Conservation (phyloP, 2,329 filamentous ascomycete genomes). For the Colletotrichum tofieldiae region DNA sequence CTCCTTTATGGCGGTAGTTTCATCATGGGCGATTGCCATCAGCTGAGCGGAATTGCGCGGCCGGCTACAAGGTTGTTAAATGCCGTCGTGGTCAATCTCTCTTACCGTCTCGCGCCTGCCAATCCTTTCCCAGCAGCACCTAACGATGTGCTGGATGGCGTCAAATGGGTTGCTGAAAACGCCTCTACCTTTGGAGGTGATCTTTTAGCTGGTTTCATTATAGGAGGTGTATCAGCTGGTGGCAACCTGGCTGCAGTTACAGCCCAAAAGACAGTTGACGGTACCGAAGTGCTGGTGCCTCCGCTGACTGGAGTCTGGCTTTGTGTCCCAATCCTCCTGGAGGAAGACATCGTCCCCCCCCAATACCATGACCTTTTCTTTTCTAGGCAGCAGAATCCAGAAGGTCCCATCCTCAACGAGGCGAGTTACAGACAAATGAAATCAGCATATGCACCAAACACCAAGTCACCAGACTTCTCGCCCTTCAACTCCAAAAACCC, state of each 20-base stretch:
- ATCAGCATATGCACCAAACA: slow-evolving; percentile 51
- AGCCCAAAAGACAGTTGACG: slow-evolving; percentile 16
- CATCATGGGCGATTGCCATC: slow-evolving; percentile 5
- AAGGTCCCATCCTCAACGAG: slow-evolving; percentile 53
- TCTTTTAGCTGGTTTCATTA: slow-evolving; percentile 33
- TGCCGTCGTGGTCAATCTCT: slow-evolving; percentile 55
- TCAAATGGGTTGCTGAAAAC: slow-evolving; percentile 34
- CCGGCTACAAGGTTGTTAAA: background rate
- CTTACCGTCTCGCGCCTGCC: slow-evolving; percentile 64
- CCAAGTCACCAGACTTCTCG: slow-evolving; percentile 48
- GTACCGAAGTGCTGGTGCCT: background rate
- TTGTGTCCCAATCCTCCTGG: slow-evolving; percentile 17
- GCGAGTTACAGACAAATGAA: slow-evolving; percentile 47
- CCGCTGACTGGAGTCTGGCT: slow-evolving; percentile 29
- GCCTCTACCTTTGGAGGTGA: slow-evolving; percentile 36
- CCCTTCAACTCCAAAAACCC: slow-evolving; percentile 50
- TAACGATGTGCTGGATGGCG: slow-evolving; percentile 58
- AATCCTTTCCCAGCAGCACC: slow-evolving; percentile 59
- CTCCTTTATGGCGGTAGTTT: slow-evolving; percentile 39
- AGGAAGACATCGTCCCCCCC: slow-evolving; percentile 45
- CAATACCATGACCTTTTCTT: slow-evolving; percentile 57
- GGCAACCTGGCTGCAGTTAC: slow-evolving; percentile 46
- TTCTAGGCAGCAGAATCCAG: slow-evolving; percentile 58
- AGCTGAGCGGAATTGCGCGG: background rate
- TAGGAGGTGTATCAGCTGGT: slow-evolving; percentile 50